Conservation (phyloP, 2,329 filamentous ascomycete genomes). For the Fusarium goolgardi region DNA sequence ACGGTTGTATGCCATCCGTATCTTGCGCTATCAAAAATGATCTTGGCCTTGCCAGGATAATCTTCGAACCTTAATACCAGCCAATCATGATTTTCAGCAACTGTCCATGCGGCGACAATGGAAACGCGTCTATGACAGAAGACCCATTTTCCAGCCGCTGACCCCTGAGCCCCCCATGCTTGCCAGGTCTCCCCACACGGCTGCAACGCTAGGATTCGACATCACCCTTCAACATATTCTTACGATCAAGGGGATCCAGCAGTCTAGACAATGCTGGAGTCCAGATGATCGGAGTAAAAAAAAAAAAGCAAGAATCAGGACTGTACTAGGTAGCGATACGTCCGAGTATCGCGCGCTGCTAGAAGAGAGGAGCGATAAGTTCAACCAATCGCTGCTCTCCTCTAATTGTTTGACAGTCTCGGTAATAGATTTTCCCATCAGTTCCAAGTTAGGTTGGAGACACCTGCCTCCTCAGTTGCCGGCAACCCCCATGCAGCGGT, state of each 20-base stretch:
- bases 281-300: conserved; percentile 7
- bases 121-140: conserved; percentile 47
- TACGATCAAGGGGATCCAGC: conserved; percentile 18
- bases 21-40: conserved; percentile 27
- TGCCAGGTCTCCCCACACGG: conserved; percentile 45
- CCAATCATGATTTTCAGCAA: conserved; percentile 40
- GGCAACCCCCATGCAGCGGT: conserved; percentile 45
- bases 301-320: conserved; percentile 19
- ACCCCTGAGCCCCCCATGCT: conserved; percentile 42
- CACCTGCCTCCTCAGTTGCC: conserved; percentile 39
- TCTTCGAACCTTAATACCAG: conserved; percentile 26
- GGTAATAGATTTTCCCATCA: conserved; percentile 41
- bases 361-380: conserved; percentile 5
- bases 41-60: conserved; percentile 38
- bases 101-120: conserved; percentile 48
- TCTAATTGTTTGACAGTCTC: not conserved
- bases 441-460: conserved; percentile 44
- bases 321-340: conserved; percentile 10
- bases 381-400: conserved; percentile 33
- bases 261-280: not conserved
- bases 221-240: conserved; percentile 30
- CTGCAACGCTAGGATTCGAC: conserved; percentile 37
- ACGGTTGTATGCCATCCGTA: conserved; percentile 20
- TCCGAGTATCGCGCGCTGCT: conserved; percentile 25
- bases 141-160: conserved; percentile 44